These are phyloP conservation scores for Penicillium maclennaniae DNA, from an alignment of 495 filamentous ascomycete genomes.

Conservation along the genomic window DNA sequence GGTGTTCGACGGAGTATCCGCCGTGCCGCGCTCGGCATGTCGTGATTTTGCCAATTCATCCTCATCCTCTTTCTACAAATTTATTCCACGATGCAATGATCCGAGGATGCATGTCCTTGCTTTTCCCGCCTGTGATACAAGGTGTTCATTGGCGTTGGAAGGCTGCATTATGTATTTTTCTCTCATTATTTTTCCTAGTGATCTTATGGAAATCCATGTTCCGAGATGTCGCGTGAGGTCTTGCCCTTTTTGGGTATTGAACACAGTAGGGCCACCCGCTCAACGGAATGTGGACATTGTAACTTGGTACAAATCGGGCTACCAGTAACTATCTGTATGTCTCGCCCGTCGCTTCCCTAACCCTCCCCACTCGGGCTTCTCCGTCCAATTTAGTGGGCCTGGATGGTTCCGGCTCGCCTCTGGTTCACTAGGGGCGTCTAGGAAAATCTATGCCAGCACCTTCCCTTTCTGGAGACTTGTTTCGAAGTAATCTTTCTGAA, in stretches of 20 bases:
- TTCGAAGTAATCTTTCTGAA: no score
- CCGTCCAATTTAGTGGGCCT: no score
- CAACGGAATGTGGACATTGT: no score
- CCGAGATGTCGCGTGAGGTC: neutral
- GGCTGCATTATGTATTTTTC: constrained; percentile 1
- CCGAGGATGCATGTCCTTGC: constrained; percentile 13
- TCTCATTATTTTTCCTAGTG: neutral
- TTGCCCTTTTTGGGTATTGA: neutral
- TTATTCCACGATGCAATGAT: constrained; percentile 21
- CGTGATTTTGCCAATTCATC: neutral
- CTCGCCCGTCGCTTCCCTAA: no score
- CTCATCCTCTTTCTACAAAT: neutral
- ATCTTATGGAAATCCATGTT: neutral
- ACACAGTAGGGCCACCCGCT: neutral
- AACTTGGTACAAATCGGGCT: no score
- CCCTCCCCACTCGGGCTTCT: no score
- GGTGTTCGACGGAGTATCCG: constrained; percentile 78
- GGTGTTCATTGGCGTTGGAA: constrained; percentile 4
- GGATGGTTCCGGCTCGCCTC: no score
- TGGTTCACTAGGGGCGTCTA: no score
- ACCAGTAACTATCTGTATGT: no score
- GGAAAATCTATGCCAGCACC: no score
- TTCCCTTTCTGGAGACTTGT: no score
- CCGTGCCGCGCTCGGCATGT: constrained; percentile 39
- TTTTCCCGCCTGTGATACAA: neutral